Evolutionary conservation across 495 filamentous ascomycete genomes (phyloP).

Genomic region (Penicillium riverlandense): DNA sequence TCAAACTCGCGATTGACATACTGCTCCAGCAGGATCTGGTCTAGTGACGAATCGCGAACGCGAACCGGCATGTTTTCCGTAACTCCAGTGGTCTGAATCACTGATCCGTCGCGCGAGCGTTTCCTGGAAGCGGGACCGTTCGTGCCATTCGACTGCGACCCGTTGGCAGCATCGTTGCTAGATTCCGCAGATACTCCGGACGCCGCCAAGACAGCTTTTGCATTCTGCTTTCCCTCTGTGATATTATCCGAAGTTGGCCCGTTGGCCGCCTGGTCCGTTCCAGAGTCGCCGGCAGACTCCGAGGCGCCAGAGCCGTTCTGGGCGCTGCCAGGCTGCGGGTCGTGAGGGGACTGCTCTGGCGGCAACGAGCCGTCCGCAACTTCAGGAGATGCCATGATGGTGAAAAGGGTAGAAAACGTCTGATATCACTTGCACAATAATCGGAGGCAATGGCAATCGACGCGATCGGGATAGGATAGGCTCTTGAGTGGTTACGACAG

Average conservation of each 20-base stretch:
- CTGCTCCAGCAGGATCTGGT: slow-evolving; percentile 62
- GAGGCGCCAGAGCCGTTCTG: slow-evolving; percentile 19
- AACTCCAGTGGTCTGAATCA: slow-evolving; percentile 22
- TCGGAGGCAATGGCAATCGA: slow-evolving; percentile 12
- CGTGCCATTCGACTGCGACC: slow-evolving; percentile 20
- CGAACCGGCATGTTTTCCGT: slow-evolving; percentile 23
- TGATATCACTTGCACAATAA: slow-evolving; percentile 14
- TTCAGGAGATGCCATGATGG: slow-evolving; percentile 35
- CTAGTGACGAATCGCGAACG: slow-evolving; percentile 30
- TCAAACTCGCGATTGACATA: slow-evolving; percentile 72
- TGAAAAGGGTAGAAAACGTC: slow-evolving; percentile 3
- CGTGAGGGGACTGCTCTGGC: slow-evolving; percentile 14
- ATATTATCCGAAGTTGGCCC: slow-evolving; percentile 31
- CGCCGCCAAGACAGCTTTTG: slow-evolving; percentile 48
- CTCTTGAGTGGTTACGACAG: slow-evolving; percentile 17
- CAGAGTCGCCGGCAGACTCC: slow-evolving; percentile 15
- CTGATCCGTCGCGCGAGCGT: slow-evolving; percentile 53
- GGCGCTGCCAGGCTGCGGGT: slow-evolving; percentile 16
- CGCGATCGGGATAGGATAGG: slow-evolving; percentile 11
- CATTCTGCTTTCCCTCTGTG: slow-evolving; percentile 51
- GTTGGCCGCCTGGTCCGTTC: slow-evolving; percentile 18
- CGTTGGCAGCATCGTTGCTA: slow-evolving; percentile 19
- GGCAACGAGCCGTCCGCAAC: slow-evolving; percentile 15
- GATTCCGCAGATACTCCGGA: slow-evolving; percentile 33
- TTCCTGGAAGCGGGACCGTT: slow-evolving; percentile 46